A percentile compares a stretch with the other conserved stretches of the same genome.
phyloP scores from a whole-genome alignment of 2,329 filamentous ascomycete species.

The Monilinia fructicola region DNA sequence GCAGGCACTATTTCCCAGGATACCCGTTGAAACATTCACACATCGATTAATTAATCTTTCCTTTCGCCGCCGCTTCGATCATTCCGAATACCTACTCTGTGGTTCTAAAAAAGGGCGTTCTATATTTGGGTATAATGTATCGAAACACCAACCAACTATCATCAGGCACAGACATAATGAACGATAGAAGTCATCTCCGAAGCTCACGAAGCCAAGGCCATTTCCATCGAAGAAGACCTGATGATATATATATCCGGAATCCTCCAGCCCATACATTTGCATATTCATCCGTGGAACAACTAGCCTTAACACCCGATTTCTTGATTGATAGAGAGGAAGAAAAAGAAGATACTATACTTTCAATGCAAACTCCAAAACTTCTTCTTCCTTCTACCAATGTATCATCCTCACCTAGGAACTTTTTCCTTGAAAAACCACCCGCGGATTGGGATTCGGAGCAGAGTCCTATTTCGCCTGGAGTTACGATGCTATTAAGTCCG shows the following conservation, averaged over 20 bases:
- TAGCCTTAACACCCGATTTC: not conserved
- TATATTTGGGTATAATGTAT: not conserved
- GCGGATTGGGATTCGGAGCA: not conserved
- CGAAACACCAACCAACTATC: not conserved
- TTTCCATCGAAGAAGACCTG: conserved; percentile 9
- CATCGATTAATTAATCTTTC: not conserved
- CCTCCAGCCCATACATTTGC: not conserved
- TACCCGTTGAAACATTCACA: not conserved
- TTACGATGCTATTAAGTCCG: conserved; percentile 18
- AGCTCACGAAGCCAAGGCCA: conserved; percentile 11
- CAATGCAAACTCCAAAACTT: not conserved
- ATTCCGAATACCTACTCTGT: not conserved
- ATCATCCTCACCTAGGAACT: conserved; percentile 8
- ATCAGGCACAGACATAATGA: not conserved
- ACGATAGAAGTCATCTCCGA: not conserved
- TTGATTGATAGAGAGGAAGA: not conserved
- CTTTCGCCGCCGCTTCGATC: not conserved
- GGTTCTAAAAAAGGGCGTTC: not conserved
- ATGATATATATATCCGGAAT: conserved; percentile 14
- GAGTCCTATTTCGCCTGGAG: conserved; percentile 19
- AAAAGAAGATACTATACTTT: not conserved
- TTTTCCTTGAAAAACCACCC: conserved; percentile 14
- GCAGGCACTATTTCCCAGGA: conserved; percentile 13
- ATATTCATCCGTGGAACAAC: not conserved
- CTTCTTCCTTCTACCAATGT: not conserved